A percentile compares a stretch with the other conserved stretches of the same genome.
Evolutionary conservation across 108 stramenopile genomes (phyloP).

Genomic region (Discostella stelligeroides): DNA sequence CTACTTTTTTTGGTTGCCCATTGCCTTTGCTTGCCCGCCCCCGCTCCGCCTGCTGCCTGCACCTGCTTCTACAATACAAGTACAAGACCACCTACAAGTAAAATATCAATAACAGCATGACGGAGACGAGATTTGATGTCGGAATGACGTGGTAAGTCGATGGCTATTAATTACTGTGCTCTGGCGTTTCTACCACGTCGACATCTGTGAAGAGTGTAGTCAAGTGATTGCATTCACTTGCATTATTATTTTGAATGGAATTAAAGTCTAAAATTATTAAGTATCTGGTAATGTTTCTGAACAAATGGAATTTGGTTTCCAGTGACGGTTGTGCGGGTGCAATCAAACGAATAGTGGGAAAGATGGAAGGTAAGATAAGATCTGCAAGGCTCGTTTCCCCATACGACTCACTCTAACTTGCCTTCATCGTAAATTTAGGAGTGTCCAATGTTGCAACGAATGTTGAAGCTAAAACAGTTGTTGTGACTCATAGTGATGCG

Average conservation of each 20-base stretch:
- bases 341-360: constrained; percentile 73
- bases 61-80: too few species aligned
- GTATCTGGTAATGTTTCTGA: neutral
- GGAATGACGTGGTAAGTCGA: constrained; percentile 79
- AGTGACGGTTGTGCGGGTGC: constrained; percentile 82
- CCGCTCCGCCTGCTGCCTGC: too few species aligned
- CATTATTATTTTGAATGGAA: neutral
- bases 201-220: neutral
- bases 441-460: constrained; percentile 68
- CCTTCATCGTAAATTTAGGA: too few species aligned
- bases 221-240: neutral
- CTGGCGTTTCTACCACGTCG: neutral
- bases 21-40: too few species aligned
- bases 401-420: neutral
- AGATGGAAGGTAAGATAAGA: constrained; percentile 68
- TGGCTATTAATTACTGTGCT: neutral
- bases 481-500: constrained; percentile 59
- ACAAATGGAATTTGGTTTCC: too few species aligned
- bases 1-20: too few species aligned
- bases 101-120: too few species aligned
- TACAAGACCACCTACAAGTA: too few species aligned
- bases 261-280: neutral
- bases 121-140: constrained; percentile 67
- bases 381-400: neutral
- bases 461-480: constrained; percentile 72